Base-by-base conservation (phyloP, 768 basidiomycete genomes). In the Grammothele lineata region DNA sequence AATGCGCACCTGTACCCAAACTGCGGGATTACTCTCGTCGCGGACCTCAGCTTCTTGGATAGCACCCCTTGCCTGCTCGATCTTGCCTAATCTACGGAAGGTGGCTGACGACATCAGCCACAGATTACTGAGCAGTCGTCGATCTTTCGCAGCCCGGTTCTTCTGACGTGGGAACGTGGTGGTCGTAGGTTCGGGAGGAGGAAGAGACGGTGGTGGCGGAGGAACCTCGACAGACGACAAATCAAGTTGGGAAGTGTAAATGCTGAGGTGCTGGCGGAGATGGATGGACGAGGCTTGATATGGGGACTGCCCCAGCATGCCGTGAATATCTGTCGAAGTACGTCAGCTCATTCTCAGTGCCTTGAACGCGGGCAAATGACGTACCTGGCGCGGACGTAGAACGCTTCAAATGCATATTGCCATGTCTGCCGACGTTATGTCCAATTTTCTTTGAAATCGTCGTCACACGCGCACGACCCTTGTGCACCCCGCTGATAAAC, bases 61-160 rank as follows among this genome's bases (percentile, higher is more conserved):
- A 2, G 95, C 85, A 10, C 83, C 94, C 41, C 82, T 81, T 0
- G 89, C 84, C 57, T 97, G 91, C 48, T 96, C 94, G 44, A 90
- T 77, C 68, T 92, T 92, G 10, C 90, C 90, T 45, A 87, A 69
- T 49, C 96, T 71, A 37, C 96, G 74, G 70, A 97, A 98, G 0
- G 91, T 96, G 14, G 96, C 92, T 1, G 95, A 91, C 6, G 86
- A 88, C 77, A 92, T 90, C 5, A 96, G 67, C 96, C 96, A 99
- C 6, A 97, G 68, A 56, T 92, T 83, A 48, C 85, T 88, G 48
- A 96, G 69, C 23, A 96, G 66, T 21, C 81, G 70, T 33, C 79
- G 80, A 53, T 83, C 84, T 19, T 74, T 72, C 17, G 71, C 72
- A 3, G 73, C 67, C 5, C 70, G 67, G 37, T 49, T 52, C 32